Evolutionary conservation across 2,329 filamentous ascomycete species (phyloP).

Genomic region (Trichoderma atrobrunneum): DNA sequence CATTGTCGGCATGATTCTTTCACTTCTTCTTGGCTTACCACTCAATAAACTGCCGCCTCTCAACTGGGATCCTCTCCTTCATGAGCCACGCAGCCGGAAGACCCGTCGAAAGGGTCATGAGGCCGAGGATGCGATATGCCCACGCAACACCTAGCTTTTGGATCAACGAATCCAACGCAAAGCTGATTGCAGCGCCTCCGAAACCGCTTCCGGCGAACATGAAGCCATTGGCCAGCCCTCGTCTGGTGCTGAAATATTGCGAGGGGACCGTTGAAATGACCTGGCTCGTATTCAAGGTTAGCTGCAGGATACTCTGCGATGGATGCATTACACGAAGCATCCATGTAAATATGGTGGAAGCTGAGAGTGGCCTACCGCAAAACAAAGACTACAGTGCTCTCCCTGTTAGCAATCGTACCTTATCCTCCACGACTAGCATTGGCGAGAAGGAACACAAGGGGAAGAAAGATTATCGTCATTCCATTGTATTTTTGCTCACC

Average conservation of each 20-base stretch:
- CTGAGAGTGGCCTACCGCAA: conserved; percentile 28
- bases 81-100: conserved; percentile 52
- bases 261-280: conserved; percentile 45
- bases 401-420: not conserved
- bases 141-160: conserved; percentile 41
- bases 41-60: conserved; percentile 40
- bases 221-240: conserved; percentile 50
- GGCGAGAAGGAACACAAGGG: not conserved
- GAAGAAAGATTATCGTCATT: not conserved
- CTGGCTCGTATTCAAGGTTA: conserved; percentile 17
- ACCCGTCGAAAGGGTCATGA: conserved; percentile 49
- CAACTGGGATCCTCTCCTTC: conserved; percentile 40
- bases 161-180: conserved; percentile 44
- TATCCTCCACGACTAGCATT: not conserved
- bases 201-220: conserved; percentile 49
- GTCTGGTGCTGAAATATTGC: conserved; percentile 50
- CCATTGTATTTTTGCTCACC: conserved; percentile 22
- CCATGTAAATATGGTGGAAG: not conserved
- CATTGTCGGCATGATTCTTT: not conserved
- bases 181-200: conserved; percentile 47
- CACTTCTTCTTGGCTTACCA: not conserved
- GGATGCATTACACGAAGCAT: not conserved
- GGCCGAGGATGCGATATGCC: conserved; percentile 51
- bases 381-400: conserved; percentile 20
- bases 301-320: not conserved